Conservation (phyloP, 805 yeast genomes). For the Wickerhamiella sergipiensis region DNA sequence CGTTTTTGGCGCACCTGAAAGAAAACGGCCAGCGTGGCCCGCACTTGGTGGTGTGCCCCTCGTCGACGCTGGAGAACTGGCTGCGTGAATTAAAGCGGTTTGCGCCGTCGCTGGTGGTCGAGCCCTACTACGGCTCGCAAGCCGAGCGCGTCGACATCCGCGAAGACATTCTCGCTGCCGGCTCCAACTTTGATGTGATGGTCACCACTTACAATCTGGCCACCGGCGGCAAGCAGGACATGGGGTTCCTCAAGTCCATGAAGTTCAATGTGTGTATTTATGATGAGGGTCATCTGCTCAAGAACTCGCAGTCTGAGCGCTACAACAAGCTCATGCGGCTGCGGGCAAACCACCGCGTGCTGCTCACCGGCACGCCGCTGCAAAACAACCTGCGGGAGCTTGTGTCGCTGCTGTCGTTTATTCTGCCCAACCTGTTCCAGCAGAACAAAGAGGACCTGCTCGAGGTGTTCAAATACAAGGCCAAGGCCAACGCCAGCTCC, state of each 20-base stretch:
- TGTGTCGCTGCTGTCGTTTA: slow-evolving; percentile 80
- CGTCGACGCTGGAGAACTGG: slow-evolving; percentile 97
- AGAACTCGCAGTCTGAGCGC: slow-evolving; percentile 78
- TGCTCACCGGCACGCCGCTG: slow-evolving; percentile 92
- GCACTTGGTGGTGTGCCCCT: slow-evolving; percentile 88
- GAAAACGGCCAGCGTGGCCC: slow-evolving; percentile 59
- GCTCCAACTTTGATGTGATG: slow-evolving; percentile 61
- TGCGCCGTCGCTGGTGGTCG: slow-evolving; percentile 65
- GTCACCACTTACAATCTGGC: slow-evolving; percentile 92
- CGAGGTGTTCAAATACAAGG: slow-evolving; percentile 76
- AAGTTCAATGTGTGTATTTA: slow-evolving; percentile 79
- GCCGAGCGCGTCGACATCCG: slow-evolving; percentile 76
- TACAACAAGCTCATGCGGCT: slow-evolving; percentile 76
- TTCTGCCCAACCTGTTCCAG: slow-evolving; percentile 68
- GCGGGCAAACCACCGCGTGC: slow-evolving; percentile 66
- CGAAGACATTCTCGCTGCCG: slow-evolving; percentile 41
- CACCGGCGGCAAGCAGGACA: slow-evolving; percentile 72
- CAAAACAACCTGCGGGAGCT: slow-evolving; percentile 87
- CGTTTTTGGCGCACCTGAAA: slow-evolving; percentile 77
- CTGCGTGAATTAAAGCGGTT: slow-evolving; percentile 83
- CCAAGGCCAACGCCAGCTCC: slow-evolving; percentile 43
- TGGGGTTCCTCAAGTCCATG: slow-evolving; percentile 58
- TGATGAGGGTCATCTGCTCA: slow-evolving; percentile 96
- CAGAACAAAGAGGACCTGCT: slow-evolving; percentile 73
- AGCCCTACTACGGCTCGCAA: slow-evolving; percentile 88